Conservation (phyloP, 176 grass and related monocot species). For the Carex pumila region DNA sequence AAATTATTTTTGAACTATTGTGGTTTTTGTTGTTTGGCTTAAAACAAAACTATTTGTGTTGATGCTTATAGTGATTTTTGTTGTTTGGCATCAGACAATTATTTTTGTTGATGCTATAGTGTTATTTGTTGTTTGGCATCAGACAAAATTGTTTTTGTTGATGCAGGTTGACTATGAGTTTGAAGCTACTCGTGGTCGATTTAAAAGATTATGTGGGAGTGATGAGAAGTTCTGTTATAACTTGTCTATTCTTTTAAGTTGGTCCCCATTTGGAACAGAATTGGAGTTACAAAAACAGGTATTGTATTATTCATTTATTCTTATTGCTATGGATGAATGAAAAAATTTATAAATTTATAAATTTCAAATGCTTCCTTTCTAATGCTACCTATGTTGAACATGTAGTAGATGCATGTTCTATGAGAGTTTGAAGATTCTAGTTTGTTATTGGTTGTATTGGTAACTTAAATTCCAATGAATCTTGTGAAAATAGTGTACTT, state of each 20-base stretch:
- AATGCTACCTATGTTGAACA: background rate
- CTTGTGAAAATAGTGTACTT: background rate
- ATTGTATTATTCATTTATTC: slow-evolving; percentile 1
- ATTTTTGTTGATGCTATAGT: background rate
- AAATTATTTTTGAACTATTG: background rate
- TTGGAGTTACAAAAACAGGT: slow-evolving; percentile 35
- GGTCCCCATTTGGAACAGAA: slow-evolving; percentile 76
- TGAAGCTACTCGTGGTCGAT: slow-evolving; percentile 39
- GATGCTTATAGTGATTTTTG: background rate
- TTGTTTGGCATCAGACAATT: background rate
- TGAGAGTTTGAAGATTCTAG: background rate
- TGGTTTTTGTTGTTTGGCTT: background rate
- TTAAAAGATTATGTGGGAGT: slow-evolving; percentile 21
- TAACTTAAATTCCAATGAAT: background rate
- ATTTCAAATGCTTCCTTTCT: background rate
- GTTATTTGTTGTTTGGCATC: background rate
- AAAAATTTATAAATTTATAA: too few relatives aligned
- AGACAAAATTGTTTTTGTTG: slow-evolving; percentile 7
- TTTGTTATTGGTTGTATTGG: background rate
- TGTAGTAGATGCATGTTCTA: background rate
- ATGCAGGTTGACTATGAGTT: slow-evolving; percentile 70
- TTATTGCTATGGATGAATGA: too few relatives aligned
- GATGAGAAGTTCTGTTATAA: slow-evolving; percentile 54
- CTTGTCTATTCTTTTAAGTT: slow-evolving; percentile 57
- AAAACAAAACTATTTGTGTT: slow-evolving; percentile 1